A percentile compares a stretch with the other conserved stretches of the same genome.
These are phyloP conservation scores for Magnusiomyces tetraspermus DNA, from an alignment of 1,139 yeast species.

Conservation along the genomic window DNA sequence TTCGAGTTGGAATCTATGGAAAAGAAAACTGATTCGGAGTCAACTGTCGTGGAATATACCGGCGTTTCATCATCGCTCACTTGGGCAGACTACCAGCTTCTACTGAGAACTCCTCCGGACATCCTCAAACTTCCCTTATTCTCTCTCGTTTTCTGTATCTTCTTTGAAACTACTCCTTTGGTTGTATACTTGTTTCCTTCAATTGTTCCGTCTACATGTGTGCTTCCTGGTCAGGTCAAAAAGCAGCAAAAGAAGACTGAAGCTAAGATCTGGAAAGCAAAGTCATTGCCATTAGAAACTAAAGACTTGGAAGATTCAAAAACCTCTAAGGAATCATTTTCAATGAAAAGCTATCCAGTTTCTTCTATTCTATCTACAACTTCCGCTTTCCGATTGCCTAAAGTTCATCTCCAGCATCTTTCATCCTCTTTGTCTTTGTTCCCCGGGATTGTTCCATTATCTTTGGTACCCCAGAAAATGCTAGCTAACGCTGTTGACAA, in stretches of 20 bases:
- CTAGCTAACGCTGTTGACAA: not conserved
- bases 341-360: conserved; percentile 7
- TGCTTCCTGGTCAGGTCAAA: conserved; percentile 41
- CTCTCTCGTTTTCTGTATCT: conserved; percentile 46
- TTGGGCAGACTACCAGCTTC: conserved; percentile 45
- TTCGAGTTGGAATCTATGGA: not conserved
- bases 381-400: not conserved
- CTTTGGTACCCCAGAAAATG: conserved; percentile 7
- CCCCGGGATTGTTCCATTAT: conserved; percentile 12
- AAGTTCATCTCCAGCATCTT: not conserved
- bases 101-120: conserved; percentile 52
- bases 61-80: conserved; percentile 29
- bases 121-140: conserved; percentile 53
- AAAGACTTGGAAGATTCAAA: not conserved
- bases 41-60: not conserved
- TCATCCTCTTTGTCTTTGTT: conserved; percentile 11
- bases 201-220: conserved; percentile 61
- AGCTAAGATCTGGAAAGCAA: conserved; percentile 9
- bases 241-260: conserved; percentile 14
- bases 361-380: conserved; percentile 6
- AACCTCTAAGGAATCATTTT: not conserved
- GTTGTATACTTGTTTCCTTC: conserved; percentile 51
- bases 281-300: conserved; percentile 4
- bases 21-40: not conserved
- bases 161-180: conserved; percentile 57